Percentiles rank a stretch among this genome's conserved stretches.
Conservation (phyloP, 2,329 filamentous ascomycete genomes). For the Aureobasidium sp. region DNA sequence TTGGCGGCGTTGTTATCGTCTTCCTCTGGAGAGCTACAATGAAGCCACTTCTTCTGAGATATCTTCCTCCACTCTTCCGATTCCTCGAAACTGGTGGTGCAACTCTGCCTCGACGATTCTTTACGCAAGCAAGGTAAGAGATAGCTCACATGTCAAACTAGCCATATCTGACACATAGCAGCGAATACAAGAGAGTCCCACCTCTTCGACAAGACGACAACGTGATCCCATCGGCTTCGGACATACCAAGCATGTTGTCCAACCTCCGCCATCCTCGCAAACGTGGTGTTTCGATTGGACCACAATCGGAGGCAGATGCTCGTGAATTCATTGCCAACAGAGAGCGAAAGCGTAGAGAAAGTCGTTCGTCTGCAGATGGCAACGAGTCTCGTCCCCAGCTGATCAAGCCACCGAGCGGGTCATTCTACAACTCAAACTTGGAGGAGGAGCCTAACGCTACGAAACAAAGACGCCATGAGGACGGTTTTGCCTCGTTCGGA, state of each 20-base stretch:
- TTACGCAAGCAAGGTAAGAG: conserved; percentile 67
- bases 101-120: conserved; percentile 79
- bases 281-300: conserved; percentile 79
- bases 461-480: neutral
- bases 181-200: conserved; percentile 77
- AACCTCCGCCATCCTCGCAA: conserved; percentile 74
- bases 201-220: conserved; percentile 68
- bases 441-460: neutral
- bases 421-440: neutral
- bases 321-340: conserved; percentile 92
- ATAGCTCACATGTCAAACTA: neutral
- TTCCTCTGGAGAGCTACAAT: conserved; percentile 85
- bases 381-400: conserved; percentile 14
- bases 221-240: conserved; percentile 79
- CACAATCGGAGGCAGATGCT: conserved; percentile 90
- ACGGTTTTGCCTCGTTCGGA: neutral
- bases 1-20: conserved; percentile 72
- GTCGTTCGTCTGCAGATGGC: conserved; percentile 32
- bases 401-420: neutral
- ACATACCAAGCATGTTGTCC: conserved; percentile 72
- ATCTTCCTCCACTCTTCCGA: conserved; percentile 79
- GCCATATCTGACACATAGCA: conserved; percentile 15
- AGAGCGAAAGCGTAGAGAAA: conserved; percentile 58
- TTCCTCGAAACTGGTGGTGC: conserved; percentile 71
- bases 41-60: conserved; percentile 71